Conservation (phyloP, 208 protist genomes). For the Trypanosoma vivax region DNA sequence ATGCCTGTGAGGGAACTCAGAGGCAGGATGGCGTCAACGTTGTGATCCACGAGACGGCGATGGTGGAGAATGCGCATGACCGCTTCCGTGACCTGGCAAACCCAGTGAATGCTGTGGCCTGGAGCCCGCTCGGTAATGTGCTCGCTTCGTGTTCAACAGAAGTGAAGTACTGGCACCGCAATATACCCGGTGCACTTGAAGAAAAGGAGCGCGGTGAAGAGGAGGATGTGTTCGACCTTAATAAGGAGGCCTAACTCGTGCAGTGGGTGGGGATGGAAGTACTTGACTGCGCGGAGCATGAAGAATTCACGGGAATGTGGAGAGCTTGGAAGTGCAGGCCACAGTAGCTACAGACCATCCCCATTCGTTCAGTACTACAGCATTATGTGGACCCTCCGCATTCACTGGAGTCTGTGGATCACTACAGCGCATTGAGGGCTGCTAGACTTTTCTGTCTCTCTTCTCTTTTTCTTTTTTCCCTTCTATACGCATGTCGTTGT, state of each 20-base stretch:
- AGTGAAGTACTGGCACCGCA: conserved; percentile 85
- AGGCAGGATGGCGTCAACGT: conserved; percentile 56
- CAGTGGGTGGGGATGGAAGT: not conserved
- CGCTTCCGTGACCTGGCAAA: conserved; percentile 77
- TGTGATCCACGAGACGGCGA: conserved; percentile 43
- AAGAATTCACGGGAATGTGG: no score
- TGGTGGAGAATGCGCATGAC: conserved; percentile 70
- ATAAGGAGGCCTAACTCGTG: conserved; percentile 8
- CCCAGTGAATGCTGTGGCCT: conserved; percentile 66
- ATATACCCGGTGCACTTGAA: conserved; percentile 80
- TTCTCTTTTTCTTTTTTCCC: conserved; percentile 4
- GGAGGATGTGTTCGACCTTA: conserved; percentile 58
- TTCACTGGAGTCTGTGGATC: no score
- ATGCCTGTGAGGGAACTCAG: conserved; percentile 52
- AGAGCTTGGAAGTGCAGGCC: no score
- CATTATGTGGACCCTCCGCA: no score
- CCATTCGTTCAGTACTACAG: no score
- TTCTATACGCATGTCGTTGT: not conserved
- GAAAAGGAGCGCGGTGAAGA: conserved; percentile 71
- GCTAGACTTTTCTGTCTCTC: not conserved
- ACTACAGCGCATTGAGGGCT: no score
- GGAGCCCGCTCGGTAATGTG: conserved; percentile 76
- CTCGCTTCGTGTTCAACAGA: conserved; percentile 70
- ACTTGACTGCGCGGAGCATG: not conserved
- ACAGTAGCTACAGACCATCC: no score